A percentile compares a stretch with the other conserved stretches of the same genome.
Conservation (phyloP, 805 yeast genomes). For the Kluyveromyces aestuarii region DNA sequence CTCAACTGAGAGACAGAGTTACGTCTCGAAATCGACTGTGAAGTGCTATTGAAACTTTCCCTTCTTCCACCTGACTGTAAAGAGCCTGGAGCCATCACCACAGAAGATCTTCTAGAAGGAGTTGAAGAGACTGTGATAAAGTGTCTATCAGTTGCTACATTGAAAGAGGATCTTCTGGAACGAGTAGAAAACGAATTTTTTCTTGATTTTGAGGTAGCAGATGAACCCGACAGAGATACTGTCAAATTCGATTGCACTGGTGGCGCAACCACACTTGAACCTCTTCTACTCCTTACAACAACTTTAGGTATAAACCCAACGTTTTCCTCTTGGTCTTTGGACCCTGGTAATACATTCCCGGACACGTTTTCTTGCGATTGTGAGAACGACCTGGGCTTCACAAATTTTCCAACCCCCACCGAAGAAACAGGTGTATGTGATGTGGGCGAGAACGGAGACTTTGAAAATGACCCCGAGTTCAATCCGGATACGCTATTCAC, state of each 20-base stretch:
- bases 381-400: slow-evolving; percentile 25
- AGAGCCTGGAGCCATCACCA: slow-evolving; percentile 17
- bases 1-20: slow-evolving; percentile 6
- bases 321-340: slow-evolving; percentile 19
- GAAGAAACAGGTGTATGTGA: background rate
- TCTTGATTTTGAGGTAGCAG: slow-evolving; percentile 21
- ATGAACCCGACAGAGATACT: slow-evolving; percentile 15
- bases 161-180: slow-evolving; percentile 26
- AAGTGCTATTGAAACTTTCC: slow-evolving; percentile 6
- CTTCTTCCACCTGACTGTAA: slow-evolving; percentile 8
- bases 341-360: background rate
- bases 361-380: slow-evolving; percentile 9
- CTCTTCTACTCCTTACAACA: slow-evolving; percentile 24
- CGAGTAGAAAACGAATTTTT: slow-evolving; percentile 26
- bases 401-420: slow-evolving; percentile 13
- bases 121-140: slow-evolving; percentile 1
- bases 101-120: slow-evolving; percentile 21
- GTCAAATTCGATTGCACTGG: slow-evolving; percentile 10
- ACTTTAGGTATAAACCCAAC: slow-evolving; percentile 29
- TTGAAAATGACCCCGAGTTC: slow-evolving; percentile 2
- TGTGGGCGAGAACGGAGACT: slow-evolving; percentile 2
- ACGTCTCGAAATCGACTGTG: slow-evolving; percentile 4
- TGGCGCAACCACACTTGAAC: slow-evolving; percentile 6
- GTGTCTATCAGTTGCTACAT: slow-evolving; percentile 12
- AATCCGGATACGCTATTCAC: background rate